phyloP scores from a whole-genome alignment of 164 flowering plant genomes.

The Saururus chinensis region DNA sequence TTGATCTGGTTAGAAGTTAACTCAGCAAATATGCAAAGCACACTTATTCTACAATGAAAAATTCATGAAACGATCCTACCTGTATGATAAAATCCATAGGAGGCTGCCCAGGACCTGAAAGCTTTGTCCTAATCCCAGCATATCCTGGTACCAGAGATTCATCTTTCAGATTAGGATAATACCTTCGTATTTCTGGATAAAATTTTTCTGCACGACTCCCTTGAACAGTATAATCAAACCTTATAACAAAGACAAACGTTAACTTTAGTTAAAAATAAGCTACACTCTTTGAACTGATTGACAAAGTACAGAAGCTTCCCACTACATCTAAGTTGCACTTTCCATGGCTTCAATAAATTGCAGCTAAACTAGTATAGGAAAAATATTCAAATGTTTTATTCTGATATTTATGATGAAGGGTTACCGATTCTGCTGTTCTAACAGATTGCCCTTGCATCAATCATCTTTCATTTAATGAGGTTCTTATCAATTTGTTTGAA shows the following conservation, averaged over 20 bases:
- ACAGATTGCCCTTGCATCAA: background rate
- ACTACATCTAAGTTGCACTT: no score
- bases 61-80: conserved; percentile 22
- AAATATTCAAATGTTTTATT: no score
- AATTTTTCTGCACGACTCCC: conserved; percentile 42
- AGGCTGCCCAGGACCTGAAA: conserved; percentile 58
- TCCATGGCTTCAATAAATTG: no score
- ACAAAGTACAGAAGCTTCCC: no score
- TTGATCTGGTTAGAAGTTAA: no score
- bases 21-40: no score
- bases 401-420: no score
- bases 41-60: background rate
- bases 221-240: conserved; percentile 73
- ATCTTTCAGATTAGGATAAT: conserved; percentile 66
- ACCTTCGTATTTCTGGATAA: conserved; percentile 70
- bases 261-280: background rate
- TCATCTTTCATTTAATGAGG: background rate
- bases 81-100: conserved; percentile 79
- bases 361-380: no score
- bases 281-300: no score
- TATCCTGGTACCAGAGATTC: conserved; percentile 73
- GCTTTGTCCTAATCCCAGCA: conserved; percentile 85
- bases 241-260: conserved; percentile 9
- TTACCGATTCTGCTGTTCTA: no score
- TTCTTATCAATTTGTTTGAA: background rate